Percentiles rank a stretch among this genome's conserved stretches.
Evolutionary conservation across 371 early-diverging fungal genomes (phyloP).

Genomic region (Dichotomocladium elegans): DNA sequence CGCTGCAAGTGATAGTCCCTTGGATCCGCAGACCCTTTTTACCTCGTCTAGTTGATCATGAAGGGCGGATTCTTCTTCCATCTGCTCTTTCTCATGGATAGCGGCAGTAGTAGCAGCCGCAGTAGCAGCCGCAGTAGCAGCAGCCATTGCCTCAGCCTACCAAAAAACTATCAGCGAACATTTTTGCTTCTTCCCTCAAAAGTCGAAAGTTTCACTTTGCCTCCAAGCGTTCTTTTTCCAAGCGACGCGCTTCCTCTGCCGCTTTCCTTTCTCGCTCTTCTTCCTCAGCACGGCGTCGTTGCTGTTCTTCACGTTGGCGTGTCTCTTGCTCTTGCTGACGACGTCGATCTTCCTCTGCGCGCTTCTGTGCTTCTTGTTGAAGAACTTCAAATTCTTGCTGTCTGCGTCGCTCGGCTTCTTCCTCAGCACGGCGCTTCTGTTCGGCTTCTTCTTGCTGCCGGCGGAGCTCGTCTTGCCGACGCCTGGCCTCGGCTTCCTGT

Average conservation of each 20-base stretch:
- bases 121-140: too few relatives aligned
- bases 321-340: slow-evolving; percentile 20
- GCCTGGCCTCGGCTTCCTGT: slow-evolving; percentile 10
- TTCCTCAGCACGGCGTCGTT: slow-evolving; percentile 17
- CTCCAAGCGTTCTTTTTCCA: slow-evolving; percentile 11
- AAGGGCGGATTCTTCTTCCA: slow-evolving; percentile 6
- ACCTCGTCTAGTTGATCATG: slow-evolving; percentile 10
- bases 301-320: slow-evolving; percentile 23
- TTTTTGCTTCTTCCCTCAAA: too few relatives aligned
- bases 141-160: neutral
- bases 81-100: neutral
- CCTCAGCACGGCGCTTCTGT: neutral
- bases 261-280: slow-evolving; percentile 2
- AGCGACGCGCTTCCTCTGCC: slow-evolving; percentile 9
- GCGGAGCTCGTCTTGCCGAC: too few relatives aligned
- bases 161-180: too few relatives aligned
- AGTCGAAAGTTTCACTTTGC: slow-evolving; percentile 6
- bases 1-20: neutral
- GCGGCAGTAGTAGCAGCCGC: too few relatives aligned
- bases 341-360: slow-evolving; percentile 19
- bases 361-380: slow-evolving; percentile 20
- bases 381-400: slow-evolving; percentile 34
- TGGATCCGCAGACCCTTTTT: neutral
- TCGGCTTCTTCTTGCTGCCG: slow-evolving; percentile 16
- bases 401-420: slow-evolving; percentile 12